Conservation (phyloP, 2,329 filamentous ascomycete species). For the Exophiala spinifera region DNA sequence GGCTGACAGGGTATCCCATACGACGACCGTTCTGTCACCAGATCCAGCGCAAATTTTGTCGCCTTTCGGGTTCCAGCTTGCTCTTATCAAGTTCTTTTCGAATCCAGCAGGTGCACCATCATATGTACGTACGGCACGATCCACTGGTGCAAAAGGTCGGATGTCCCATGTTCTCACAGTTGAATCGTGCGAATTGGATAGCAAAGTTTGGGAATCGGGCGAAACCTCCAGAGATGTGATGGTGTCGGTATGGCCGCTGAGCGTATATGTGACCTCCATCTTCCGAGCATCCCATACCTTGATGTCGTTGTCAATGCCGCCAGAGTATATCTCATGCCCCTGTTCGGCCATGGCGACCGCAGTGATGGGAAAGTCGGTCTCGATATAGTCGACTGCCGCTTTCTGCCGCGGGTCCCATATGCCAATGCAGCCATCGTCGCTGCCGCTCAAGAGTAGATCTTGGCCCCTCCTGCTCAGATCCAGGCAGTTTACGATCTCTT, state of each 20-base stretch:
- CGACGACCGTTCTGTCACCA: conserved; percentile 83
- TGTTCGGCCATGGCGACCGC: conserved; percentile 88
- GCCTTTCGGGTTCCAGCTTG: conserved; percentile 84
- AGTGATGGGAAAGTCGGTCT: conserved; percentile 89
- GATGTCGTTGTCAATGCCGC: conserved; percentile 95
- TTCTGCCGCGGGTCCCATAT: conserved; percentile 96
- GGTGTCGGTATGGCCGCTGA: conserved; percentile 88
- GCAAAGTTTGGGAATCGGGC: conserved; percentile 82
- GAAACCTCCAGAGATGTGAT: conserved; percentile 88
- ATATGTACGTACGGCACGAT: conserved; percentile 80
- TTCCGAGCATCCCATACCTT: conserved; percentile 96
- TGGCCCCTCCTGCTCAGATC: conserved; percentile 87
- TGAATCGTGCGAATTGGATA: conserved; percentile 91
- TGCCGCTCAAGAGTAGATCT: conserved; percentile 84
- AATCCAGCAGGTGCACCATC: conserved; percentile 85
- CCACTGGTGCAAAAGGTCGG: conserved; percentile 84
- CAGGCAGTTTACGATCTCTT: conserved; percentile 90
- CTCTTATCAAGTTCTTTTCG: conserved; percentile 87
- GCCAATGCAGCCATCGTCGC: conserved; percentile 89
- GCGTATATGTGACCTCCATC: conserved; percentile 79
- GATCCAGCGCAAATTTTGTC: conserved; percentile 85
- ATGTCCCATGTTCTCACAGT: conserved; percentile 96
- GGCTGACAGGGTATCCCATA: conserved; percentile 86
- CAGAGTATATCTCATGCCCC: conserved; percentile 91
- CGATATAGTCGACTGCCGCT: conserved; percentile 79